These are phyloP conservation scores for Trichoderma koningii DNA, from an alignment of 2,329 filamentous ascomycete genomes.

Conservation along the genomic window DNA sequence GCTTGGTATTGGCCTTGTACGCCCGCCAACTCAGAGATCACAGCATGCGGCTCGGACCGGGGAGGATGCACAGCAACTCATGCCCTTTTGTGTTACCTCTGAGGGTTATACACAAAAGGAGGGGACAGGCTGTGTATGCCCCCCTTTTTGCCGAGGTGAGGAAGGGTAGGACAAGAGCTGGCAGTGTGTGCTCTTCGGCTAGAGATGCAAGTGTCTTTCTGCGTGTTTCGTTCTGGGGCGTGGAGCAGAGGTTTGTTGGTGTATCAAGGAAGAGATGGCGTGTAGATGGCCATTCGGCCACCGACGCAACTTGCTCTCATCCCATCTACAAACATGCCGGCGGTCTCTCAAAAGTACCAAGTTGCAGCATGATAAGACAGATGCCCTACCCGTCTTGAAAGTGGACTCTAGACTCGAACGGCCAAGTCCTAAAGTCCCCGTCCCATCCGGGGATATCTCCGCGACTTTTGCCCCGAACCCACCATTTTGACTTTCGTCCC, in stretches of 20 bases:
- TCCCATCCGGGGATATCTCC: not conserved
- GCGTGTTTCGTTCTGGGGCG: not conserved
- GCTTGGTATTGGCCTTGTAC: too few relatives aligned
- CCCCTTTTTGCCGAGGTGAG: not conserved
- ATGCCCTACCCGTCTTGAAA: not conserved
- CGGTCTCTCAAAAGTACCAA: not conserved
- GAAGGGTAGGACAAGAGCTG: not conserved
- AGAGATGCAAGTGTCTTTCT: not conserved
- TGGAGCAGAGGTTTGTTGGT: not conserved
- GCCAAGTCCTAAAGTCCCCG: not conserved
- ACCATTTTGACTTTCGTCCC: not conserved
- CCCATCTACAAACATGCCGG: not conserved
- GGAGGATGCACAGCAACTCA: not conserved
- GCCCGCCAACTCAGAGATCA: too few relatives aligned
- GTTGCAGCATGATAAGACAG: not conserved
- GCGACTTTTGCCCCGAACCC: not conserved
- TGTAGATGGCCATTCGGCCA: not conserved
- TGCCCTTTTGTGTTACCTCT: too few relatives aligned
- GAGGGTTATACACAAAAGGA: too few relatives aligned
- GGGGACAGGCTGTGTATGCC: not conserved
- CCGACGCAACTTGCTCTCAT: not conserved
- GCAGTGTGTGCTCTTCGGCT: not conserved
- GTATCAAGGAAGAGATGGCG: not conserved
- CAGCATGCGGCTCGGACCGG: constrained; percentile 1
- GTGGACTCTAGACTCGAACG: not conserved